phyloP scores from a whole-genome alignment of 176 grass and related monocot genomes.

The Saccharum spontaneum region DNA sequence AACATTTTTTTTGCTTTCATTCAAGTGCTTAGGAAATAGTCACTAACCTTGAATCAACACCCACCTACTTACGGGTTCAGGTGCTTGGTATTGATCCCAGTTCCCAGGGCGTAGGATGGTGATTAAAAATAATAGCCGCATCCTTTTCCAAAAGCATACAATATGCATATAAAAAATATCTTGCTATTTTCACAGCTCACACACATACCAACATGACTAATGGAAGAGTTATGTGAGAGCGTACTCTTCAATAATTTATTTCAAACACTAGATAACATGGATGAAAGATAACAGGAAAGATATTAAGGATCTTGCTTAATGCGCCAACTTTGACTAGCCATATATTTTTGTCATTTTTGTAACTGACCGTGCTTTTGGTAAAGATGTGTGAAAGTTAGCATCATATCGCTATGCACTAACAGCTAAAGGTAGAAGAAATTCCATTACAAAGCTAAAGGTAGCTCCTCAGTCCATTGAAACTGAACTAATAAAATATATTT shows the following conservation, averaged over 20 bases:
- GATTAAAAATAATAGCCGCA: not conserved
- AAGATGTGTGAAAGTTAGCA: conserved; percentile 24
- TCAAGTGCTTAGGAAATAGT: not conserved
- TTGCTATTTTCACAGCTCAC: not conserved
- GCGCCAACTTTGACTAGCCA: conserved; percentile 30
- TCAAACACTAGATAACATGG: not conserved
- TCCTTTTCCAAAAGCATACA: not conserved
- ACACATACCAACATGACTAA: not conserved
- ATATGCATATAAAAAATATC: not conserved
- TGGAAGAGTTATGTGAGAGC: not conserved
- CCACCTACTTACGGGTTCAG: not conserved
- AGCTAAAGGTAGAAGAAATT: conserved; percentile 22
- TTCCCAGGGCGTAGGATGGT: not conserved
- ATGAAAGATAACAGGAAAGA: conserved; percentile 27
- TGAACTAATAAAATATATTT: conserved; percentile 22
- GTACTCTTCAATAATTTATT: conserved; percentile 13
- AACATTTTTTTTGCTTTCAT: not conserved
- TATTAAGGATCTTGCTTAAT: conserved; percentile 25
- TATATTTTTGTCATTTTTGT: conserved; percentile 16
- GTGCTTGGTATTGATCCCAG: not conserved
- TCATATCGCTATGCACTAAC: conserved; percentile 18
- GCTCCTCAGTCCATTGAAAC: conserved; percentile 11
- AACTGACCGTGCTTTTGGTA: conserved; percentile 17
- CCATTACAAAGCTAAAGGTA: conserved; percentile 29
- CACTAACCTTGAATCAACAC: not conserved